Evolutionary conservation across 306 rosid species (phyloP), one percentile per base, ranked within the genome.

Genomic region (Acacia melanoxylon): DNA sequence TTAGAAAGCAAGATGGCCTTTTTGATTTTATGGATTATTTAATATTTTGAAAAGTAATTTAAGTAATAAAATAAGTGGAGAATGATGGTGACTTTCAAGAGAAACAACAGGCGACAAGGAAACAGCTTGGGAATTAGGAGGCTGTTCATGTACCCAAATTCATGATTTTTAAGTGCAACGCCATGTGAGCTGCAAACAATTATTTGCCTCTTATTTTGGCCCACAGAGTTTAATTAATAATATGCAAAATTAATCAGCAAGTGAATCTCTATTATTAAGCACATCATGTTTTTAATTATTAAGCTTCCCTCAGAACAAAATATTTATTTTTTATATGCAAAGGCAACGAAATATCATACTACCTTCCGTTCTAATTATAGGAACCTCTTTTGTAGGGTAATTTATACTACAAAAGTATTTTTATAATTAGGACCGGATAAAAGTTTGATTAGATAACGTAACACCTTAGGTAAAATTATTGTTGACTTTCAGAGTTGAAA

Each of bases 21-120:
- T 7, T 83, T 78, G 79, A 85, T 78, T 80, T 85, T 41, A 22
- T 73, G 37, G 75, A 58, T 65, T 86, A 83, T 68, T 45, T 71
- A 48, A 49, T 51, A 51, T 83, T 80, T 63, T 76, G 8, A 15
- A 72, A 66, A 44, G n/a, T 6, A 20, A 56, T 40, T 40, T 40
- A 35, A 83, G 22, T 20, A 80, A 83, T 63, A 20, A 51, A 83
- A 71, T 27, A 16, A 78, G 78, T 59, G 86, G 86, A 75, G 76
- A 58, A 74, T 42, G 83, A 76, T 72, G 40, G 35, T 14, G 17
- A 42, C 33, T 78, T 78, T 44, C 19, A 12, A 27, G 35, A 25
- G 73, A 77, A 77, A 15, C 82, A 33, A 54, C 20, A 33, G 54
- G 68, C 40, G 78, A 72, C 49, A 58, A 29, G 72, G 83, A 77